Conservation (phyloP, 192 early-diverging fungal genomes). For the Backusella mclennaniae region DNA sequence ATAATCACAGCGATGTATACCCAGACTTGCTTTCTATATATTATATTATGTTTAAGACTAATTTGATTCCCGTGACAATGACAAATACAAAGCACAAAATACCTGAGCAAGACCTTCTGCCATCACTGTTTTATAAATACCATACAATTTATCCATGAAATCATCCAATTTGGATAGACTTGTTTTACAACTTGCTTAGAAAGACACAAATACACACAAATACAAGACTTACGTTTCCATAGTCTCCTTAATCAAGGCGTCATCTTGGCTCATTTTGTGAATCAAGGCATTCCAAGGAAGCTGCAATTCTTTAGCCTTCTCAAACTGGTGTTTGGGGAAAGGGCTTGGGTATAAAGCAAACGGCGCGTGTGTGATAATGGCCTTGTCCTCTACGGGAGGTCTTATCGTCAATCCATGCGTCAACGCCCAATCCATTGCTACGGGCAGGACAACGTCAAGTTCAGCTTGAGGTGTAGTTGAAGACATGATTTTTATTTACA, state of each 20-base stretch:
- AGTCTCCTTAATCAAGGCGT: constrained; percentile 68
- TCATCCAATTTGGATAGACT: constrained; percentile 80
- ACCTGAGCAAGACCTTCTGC: constrained; percentile 62
- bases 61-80: too few relatives aligned
- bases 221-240: constrained; percentile 59
- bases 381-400: constrained; percentile 44
- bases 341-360: constrained; percentile 84
- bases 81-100: background rate
- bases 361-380: constrained; percentile 76
- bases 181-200: background rate
- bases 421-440: constrained; percentile 81
- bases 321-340: constrained; percentile 72
- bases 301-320: constrained; percentile 73
- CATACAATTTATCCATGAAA: constrained; percentile 74
- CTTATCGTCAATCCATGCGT: constrained; percentile 81
- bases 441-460: constrained; percentile 44
- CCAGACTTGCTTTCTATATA: constrained; percentile 63
- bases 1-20: constrained; percentile 92
- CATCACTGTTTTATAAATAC: constrained; percentile 69
- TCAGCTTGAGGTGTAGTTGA: constrained; percentile 22
- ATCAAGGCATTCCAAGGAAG: constrained; percentile 81
- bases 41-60: too few relatives aligned
- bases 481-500: constrained; percentile 4
- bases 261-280: constrained; percentile 73
- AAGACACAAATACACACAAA: background rate